Evolutionary conservation across 1,284 basidiomycete genomes (phyloP).

Genomic region (Malassezia yamatoensis): DNA sequence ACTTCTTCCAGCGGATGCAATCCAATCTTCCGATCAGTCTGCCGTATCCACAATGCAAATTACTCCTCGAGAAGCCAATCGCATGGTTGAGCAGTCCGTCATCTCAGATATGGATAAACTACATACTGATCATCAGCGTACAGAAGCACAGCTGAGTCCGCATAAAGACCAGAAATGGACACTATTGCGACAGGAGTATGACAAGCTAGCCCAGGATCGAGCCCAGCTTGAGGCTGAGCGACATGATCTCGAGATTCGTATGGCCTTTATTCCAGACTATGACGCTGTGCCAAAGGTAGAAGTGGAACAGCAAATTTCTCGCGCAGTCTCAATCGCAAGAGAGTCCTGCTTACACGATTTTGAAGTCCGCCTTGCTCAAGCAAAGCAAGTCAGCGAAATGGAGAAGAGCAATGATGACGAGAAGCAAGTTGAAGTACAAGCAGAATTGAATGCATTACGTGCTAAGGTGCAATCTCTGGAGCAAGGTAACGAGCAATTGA

Average conservation of each 20-base stretch:
- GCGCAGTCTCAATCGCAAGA: background rate
- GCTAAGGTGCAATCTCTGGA: background rate
- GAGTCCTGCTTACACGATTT: constrained; percentile 10
- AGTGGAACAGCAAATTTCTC: background rate
- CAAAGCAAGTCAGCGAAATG: background rate
- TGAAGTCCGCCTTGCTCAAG: constrained; percentile 7
- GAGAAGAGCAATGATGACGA: background rate
- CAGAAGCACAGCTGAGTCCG: background rate
- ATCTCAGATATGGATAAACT: background rate
- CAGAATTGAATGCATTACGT: background rate
- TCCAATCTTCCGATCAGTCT: background rate
- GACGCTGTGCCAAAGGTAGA: background rate
- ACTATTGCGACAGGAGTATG: constrained; percentile 1
- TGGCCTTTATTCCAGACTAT: background rate
- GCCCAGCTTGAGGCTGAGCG: constrained; percentile 7
- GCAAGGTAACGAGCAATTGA: background rate
- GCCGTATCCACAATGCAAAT: background rate
- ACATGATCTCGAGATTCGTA: constrained; percentile 15
- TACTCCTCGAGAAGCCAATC: background rate
- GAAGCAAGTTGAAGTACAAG: background rate
- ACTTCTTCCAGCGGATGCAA: background rate
- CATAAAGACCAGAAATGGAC: constrained; percentile 5
- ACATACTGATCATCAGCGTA: background rate
- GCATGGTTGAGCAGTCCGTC: background rate
- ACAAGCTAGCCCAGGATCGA: background rate